A percentile compares a stretch with the other conserved stretches of the same genome.
Conservation (phyloP, 208 protist genomes). For the Entamoeba dispar region DNA sequence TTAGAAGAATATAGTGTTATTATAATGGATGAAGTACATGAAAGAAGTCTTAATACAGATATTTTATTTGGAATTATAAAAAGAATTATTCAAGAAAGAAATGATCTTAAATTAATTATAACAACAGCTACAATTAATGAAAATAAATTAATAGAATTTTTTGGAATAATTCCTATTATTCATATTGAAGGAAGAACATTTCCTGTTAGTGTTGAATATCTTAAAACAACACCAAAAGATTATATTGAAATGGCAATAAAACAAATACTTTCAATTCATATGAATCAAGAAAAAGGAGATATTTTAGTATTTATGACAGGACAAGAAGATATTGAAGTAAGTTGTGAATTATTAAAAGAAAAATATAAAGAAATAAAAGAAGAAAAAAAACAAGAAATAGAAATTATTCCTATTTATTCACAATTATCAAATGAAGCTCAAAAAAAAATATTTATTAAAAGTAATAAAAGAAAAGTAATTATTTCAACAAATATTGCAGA, state of each 20-base stretch:
- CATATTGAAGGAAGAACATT: slow-evolving; percentile 48
- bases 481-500: slow-evolving; percentile 98
- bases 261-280: slow-evolving; percentile 36
- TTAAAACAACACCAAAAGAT: slow-evolving; percentile 40
- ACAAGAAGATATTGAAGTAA: slow-evolving; percentile 83
- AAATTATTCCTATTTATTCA: slow-evolving; percentile 64
- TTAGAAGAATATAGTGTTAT: slow-evolving; percentile 71
- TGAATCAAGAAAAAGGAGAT: slow-evolving; percentile 62
- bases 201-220: not conserved
- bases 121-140: slow-evolving; percentile 88
- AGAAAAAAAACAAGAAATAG: not conserved
- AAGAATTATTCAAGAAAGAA: slow-evolving; percentile 49
- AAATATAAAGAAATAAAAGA: not conserved
- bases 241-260: slow-evolving; percentile 72
- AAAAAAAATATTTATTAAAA: slow-evolving; percentile 53
- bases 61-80: slow-evolving; percentile 68
- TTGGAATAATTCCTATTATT: slow-evolving; percentile 61
- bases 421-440: slow-evolving; percentile 62
- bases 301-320: slow-evolving; percentile 99
- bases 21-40: slow-evolving; percentile 86
- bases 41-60: slow-evolving; percentile 55
- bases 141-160: slow-evolving; percentile 69
- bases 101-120: slow-evolving; percentile 76
- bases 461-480: slow-evolving; percentile 73
- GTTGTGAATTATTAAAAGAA: slow-evolving; percentile 39